A percentile compares a stretch with the other conserved stretches of the same genome.
These are phyloP conservation scores for Kluyveromyces starmeri DNA, from an alignment of 805 yeast species.

Conservation along the genomic window DNA sequence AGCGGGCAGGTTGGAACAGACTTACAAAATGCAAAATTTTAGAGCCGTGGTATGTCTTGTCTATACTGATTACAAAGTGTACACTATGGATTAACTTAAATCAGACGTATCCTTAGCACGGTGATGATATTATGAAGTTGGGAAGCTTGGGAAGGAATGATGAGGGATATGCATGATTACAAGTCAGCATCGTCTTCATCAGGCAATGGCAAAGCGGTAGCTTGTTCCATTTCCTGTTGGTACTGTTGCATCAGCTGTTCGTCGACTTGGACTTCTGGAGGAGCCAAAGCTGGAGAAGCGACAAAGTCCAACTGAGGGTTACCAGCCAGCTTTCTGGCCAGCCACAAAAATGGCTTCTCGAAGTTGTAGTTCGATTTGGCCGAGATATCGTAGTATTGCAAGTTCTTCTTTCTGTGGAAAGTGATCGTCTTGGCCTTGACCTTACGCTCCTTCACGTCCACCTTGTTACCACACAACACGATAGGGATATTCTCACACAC, in stretches of 20 bases:
- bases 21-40: too few species aligned
- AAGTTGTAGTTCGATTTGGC: conserved; percentile 99
- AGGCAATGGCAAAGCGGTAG: conserved; percentile 98
- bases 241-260: conserved; percentile 94
- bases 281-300: conserved; percentile 96
- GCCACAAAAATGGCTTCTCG: conserved; percentile 99
- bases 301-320: conserved; percentile 97
- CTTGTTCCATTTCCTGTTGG: conserved; percentile 99
- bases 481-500: conserved; percentile 99
- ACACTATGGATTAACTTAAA: too few species aligned
- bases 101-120: too few species aligned
- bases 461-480: conserved; percentile 98
- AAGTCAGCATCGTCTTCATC: conserved; percentile 98
- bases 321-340: conserved; percentile 98
- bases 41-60: too few species aligned
- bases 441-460: conserved; percentile 98
- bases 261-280: conserved; percentile 98
- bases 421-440: conserved; percentile 99
- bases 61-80: too few species aligned
- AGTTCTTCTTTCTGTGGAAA: conserved; percentile 99
- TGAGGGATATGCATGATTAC: too few species aligned
- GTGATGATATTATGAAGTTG: too few species aligned
- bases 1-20: too few species aligned
- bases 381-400: conserved; percentile 98
- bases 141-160: too few species aligned